Evolutionary conservation across 1,284 basidiomycete genomes (phyloP).

Genomic region (Fomitopsis pinicola): DNA sequence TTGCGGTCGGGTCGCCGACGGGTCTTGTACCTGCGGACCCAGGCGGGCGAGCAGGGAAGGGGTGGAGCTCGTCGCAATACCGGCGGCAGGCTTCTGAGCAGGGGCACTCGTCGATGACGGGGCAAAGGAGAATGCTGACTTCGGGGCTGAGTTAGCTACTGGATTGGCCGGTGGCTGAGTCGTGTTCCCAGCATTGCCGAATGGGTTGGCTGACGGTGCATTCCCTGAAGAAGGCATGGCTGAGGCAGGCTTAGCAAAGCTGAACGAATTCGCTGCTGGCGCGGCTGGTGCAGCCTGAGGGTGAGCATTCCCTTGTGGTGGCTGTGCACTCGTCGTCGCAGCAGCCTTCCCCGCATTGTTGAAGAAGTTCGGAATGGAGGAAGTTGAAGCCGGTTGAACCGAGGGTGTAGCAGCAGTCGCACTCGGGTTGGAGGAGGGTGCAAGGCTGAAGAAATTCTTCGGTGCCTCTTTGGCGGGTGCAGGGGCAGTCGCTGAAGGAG

Average conservation of each 20-base stretch:
- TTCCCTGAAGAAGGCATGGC: background rate
- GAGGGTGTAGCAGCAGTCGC: conserved; percentile 2
- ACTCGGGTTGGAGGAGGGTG: conserved; percentile 15
- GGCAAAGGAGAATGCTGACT: conserved; percentile 14
- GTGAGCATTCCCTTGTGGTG: background rate
- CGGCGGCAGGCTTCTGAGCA: background rate
- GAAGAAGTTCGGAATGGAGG: conserved; percentile 23
- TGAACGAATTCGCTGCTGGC: background rate
- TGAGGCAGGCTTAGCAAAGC: conserved; percentile 2
- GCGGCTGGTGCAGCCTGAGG: background rate
- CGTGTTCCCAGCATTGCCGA: background rate
- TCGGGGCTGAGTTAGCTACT: conserved; percentile 4
- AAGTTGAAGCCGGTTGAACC: conserved; percentile 1
- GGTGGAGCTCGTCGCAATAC: background rate
- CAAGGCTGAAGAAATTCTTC: conserved; percentile 6
- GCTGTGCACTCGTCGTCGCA: background rate
- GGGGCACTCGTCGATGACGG: background rate
- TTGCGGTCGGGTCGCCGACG: conserved; percentile 3
- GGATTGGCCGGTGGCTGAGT: conserved; percentile 1
- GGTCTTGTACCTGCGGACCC: background rate
- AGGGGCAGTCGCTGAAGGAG: conserved; percentile 5
- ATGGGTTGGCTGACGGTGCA: background rate
- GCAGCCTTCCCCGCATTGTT: background rate
- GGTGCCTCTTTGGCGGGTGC: conserved; percentile 8
- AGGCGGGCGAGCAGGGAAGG: background rate